Percentiles rank a stretch among this genome's conserved stretches.
Conservation (phyloP, 1,139 yeast genomes). For the Saccharomyces hybrid region DNA sequence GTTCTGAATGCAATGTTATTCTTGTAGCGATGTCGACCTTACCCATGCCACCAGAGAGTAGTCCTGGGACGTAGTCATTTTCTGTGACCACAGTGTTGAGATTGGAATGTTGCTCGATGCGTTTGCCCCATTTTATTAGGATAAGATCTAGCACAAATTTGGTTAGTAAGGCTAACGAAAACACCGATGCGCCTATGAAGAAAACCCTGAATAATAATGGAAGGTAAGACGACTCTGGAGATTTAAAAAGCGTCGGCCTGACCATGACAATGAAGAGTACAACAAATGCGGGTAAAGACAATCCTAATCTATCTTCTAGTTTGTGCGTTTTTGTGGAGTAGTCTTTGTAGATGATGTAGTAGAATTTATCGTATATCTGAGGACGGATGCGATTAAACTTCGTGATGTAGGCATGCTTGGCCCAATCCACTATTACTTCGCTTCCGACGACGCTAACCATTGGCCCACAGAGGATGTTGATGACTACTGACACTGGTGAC, state of each 20-base stretch:
- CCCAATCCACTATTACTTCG: slow-evolving; percentile 87
- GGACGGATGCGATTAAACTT: slow-evolving; percentile 81
- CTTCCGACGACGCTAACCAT: slow-evolving; percentile 77
- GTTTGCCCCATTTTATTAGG: slow-evolving; percentile 28
- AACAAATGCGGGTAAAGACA: slow-evolving; percentile 68
- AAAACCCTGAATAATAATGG: slow-evolving; percentile 11
- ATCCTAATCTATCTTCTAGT: slow-evolving; percentile 63
- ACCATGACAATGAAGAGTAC: slow-evolving; percentile 73
- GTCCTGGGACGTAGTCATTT: slow-evolving; percentile 32
- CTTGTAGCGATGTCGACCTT: slow-evolving; percentile 35
- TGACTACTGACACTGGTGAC: slow-evolving; percentile 20
- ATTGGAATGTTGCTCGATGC: slow-evolving; percentile 9
- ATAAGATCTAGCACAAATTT: slow-evolving; percentile 27
- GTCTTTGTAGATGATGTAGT: slow-evolving; percentile 32
- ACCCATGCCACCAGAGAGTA: slow-evolving; percentile 35
- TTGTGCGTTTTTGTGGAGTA: slow-evolving; percentile 35
- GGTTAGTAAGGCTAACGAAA: slow-evolving; percentile 20
- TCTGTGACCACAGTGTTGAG: slow-evolving; percentile 13
- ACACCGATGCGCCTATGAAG: slow-evolving; percentile 17
- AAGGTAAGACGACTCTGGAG: slow-evolving; percentile 10
- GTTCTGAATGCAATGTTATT: slow-evolving; percentile 38
- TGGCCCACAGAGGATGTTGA: slow-evolving; percentile 77
- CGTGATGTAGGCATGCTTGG: slow-evolving; percentile 81
- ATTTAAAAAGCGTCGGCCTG: slow-evolving; percentile 37
- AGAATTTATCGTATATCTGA: slow-evolving; percentile 57